A percentile compares a stretch with the other conserved stretches of the same genome.
phyloP scores from a whole-genome alignment of 768 basidiomycete species.

The Russula vinacea region DNA sequence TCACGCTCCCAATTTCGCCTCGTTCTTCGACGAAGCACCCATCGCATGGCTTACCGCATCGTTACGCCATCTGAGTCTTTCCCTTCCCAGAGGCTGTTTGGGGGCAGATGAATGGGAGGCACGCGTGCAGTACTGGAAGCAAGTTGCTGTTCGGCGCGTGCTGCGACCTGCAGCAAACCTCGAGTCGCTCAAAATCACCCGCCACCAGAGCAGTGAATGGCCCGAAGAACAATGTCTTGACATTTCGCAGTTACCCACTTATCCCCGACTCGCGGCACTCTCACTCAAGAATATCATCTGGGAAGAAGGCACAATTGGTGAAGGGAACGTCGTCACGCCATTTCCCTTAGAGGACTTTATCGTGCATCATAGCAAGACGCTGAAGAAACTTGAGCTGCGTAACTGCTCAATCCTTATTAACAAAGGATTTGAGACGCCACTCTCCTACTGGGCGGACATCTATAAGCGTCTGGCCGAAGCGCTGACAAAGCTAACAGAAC shows the following conservation, averaged over 20 bases:
- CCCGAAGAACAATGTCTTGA: neutral
- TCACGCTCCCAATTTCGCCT: neutral
- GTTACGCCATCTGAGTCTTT: neutral
- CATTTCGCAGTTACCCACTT: neutral
- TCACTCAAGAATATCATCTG: neutral
- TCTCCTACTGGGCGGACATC: no score
- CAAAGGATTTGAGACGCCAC: no score
- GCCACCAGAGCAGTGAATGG: neutral
- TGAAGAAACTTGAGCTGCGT: no score
- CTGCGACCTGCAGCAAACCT: neutral
- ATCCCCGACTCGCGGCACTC: neutral
- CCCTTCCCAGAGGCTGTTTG: neutral
- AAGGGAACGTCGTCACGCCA: neutral
- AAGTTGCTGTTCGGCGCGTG: neutral
- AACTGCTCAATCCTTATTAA: no score
- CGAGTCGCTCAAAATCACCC: neutral
- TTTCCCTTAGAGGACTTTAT: no score
- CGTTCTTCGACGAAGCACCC: neutral
- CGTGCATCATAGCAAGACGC: no score
- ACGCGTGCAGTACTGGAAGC: neutral
- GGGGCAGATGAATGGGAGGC: neutral
- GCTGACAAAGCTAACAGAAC: no score
- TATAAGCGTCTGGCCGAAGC: no score
- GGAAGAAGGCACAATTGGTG: neutral
- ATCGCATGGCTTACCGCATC: neutral